These are phyloP conservation scores for Coprinopsis marcescibilis DNA, from an alignment of 768 basidiomycete genomes.

Conservation along the genomic window DNA sequence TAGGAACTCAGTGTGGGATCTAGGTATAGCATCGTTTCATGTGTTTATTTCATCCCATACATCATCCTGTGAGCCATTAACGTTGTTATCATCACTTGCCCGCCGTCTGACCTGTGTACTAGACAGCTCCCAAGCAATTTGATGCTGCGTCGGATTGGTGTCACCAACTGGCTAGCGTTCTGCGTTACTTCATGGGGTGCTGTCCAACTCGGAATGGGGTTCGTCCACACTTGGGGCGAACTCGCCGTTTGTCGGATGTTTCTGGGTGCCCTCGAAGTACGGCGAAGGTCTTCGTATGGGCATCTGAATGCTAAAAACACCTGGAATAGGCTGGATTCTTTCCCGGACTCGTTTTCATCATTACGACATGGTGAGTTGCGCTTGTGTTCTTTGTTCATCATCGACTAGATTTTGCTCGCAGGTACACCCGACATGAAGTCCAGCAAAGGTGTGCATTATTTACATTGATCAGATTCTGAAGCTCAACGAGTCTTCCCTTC, in stretches of 20 bases:
- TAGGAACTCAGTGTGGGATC: constrained; percentile 33
- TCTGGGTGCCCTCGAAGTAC: constrained; percentile 39
- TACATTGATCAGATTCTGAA: not conserved
- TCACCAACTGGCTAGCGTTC: constrained; percentile 35
- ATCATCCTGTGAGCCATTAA: constrained; percentile 34
- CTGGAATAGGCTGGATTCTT: constrained; percentile 43
- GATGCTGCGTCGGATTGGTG: constrained; percentile 36
- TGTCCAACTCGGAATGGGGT: constrained; percentile 42
- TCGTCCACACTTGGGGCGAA: constrained; percentile 36
- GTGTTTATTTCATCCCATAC: constrained; percentile 43
- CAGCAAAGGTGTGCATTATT: constrained; percentile 35
- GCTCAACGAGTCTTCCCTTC: constrained; percentile 3
- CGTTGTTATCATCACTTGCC: constrained; percentile 1
- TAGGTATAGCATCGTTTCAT: constrained; percentile 42
- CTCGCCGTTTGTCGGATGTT: constrained; percentile 35
- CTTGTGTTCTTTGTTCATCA: not conserved
- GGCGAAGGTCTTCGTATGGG: not conserved
- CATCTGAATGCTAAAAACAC: not conserved
- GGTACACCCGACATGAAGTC: constrained; percentile 49
- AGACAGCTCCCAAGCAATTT: constrained; percentile 43
- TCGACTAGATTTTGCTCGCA: constrained; percentile 12
- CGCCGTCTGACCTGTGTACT: constrained; percentile 3
- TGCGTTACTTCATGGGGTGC: constrained; percentile 40
- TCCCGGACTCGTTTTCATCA: constrained; percentile 43
- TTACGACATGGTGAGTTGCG: constrained; percentile 39